A percentile compares a stretch with the other conserved stretches of the same genome.
Conservation (phyloP, 2,329 filamentous ascomycete species). For the Fusarium solani-melongenae region DNA sequence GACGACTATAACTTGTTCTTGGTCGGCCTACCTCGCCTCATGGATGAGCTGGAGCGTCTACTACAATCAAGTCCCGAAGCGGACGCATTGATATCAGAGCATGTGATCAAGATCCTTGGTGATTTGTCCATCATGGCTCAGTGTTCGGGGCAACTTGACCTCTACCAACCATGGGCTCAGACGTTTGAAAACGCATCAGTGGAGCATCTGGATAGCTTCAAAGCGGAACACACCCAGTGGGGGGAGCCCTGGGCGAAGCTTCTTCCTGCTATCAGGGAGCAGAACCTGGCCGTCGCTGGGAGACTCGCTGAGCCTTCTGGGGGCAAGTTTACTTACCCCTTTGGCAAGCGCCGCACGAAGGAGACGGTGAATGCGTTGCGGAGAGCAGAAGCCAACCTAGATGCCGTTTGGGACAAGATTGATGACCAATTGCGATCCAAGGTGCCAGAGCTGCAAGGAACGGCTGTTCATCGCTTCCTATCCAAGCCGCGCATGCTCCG, state of each 20-base stretch:
- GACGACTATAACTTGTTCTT: slow-evolving; percentile 47
- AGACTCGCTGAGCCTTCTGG: slow-evolving; percentile 48
- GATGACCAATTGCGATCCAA: slow-evolving; percentile 24
- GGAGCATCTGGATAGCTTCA: slow-evolving; percentile 38
- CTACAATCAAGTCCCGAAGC: slow-evolving; percentile 51
- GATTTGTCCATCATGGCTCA: slow-evolving; percentile 59
- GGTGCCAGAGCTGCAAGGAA: slow-evolving; percentile 29
- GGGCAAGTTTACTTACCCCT: slow-evolving; percentile 56
- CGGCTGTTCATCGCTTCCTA: slow-evolving; percentile 45
- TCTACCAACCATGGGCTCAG: slow-evolving; percentile 61
- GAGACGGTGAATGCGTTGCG: slow-evolving; percentile 58
- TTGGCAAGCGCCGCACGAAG: slow-evolving; percentile 57
- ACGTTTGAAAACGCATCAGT: slow-evolving; percentile 49
- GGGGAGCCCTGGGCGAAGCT: slow-evolving; percentile 25
- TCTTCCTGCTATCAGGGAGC: slow-evolving; percentile 18
- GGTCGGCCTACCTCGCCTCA: slow-evolving; percentile 46
- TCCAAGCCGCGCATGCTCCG: slow-evolving; percentile 51
- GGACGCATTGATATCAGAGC: slow-evolving; percentile 51
- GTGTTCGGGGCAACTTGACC: slow-evolving; percentile 56
- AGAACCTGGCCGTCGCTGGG: slow-evolving; percentile 14
- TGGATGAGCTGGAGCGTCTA: slow-evolving; percentile 62
- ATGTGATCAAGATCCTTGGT: slow-evolving; percentile 51
- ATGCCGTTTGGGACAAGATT: slow-evolving; percentile 17
- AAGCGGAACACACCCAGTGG: slow-evolving; percentile 38
- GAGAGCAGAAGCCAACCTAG: slow-evolving; percentile 57